Evolutionary conservation across 2,329 filamentous ascomycete genomes (phyloP).

Genomic region (Aureobasidium sp.): DNA sequence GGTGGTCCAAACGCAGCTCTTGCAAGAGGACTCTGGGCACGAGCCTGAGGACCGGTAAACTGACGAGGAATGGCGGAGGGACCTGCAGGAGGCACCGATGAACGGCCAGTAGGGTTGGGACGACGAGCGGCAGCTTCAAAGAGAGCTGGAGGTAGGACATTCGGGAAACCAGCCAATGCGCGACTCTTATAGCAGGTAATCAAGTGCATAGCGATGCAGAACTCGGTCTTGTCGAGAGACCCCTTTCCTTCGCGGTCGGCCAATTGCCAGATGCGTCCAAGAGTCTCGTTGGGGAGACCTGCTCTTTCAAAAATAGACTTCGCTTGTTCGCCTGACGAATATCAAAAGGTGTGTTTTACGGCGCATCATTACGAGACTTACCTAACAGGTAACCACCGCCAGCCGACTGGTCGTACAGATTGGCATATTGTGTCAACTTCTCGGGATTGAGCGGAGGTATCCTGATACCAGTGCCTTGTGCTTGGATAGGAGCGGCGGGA

Average conservation of each 20-base stretch:
- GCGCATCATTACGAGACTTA: conserved; percentile 23
- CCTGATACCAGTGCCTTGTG: conserved; percentile 52
- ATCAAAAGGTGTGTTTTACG: conserved; percentile 16
- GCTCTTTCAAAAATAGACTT: conserved; percentile 95
- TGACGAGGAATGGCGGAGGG: conserved; percentile 67
- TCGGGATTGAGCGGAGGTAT: conserved; percentile 84
- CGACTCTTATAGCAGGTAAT: conserved; percentile 86
- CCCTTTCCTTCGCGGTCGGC: conserved; percentile 91
- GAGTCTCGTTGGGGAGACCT: conserved; percentile 75
- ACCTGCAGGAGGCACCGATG: conserved; percentile 46
- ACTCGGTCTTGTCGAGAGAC: conserved; percentile 78
- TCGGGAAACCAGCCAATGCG: conserved; percentile 70
- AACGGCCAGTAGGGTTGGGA: conserved; percentile 40
- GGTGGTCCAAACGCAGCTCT: conserved; percentile 43
- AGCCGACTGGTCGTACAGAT: conserved; percentile 84
- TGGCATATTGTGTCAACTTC: conserved; percentile 81
- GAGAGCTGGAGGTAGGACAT: conserved; percentile 70
- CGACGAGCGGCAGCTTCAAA: conserved; percentile 84
- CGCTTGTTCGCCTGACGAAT: conserved; percentile 62
- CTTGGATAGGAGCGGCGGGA: conserved; percentile 34
- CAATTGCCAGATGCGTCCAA: conserved; percentile 94
- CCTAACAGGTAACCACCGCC: conserved; percentile 69
- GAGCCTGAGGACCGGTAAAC: conserved; percentile 58
- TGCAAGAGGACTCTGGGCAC: conserved; percentile 54
- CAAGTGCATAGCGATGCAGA: conserved; percentile 97